Conservation (phyloP, 441 rosid species). For the Oxalis stricta region DNA sequence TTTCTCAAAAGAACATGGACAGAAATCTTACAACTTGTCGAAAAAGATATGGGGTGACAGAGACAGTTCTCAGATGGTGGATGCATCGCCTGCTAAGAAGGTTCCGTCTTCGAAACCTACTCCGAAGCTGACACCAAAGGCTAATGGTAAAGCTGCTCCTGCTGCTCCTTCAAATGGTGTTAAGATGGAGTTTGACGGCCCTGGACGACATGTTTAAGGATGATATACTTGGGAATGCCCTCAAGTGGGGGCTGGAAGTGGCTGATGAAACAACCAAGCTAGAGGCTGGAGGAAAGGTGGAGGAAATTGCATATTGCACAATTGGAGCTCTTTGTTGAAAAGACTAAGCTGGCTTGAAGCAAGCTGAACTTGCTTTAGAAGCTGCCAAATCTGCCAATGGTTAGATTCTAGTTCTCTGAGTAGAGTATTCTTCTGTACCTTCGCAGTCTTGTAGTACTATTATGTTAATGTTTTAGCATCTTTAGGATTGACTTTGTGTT, state of each 20-base stretch:
- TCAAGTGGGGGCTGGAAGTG: slow-evolving; percentile 17
- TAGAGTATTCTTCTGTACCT: too few species aligned
- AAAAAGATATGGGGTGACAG: slow-evolving; percentile 25
- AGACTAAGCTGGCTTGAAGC: slow-evolving; percentile 18
- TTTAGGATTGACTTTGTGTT: too few species aligned
- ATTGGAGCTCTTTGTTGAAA: slow-evolving; percentile 20
- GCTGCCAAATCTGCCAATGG: not conserved
- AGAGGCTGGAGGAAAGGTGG: slow-evolving; percentile 25
- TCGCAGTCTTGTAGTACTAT: too few species aligned
- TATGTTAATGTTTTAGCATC: too few species aligned
- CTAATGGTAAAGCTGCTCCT: slow-evolving; percentile 1
- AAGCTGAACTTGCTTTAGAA: slow-evolving; percentile 18
- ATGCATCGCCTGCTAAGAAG: slow-evolving; percentile 4
- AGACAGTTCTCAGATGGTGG: slow-evolving; percentile 5
- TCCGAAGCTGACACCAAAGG: slow-evolving; percentile 2
- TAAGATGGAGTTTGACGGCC: slow-evolving; percentile 9
- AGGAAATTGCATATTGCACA: slow-evolving; percentile 20
- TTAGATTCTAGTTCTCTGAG: not conserved
- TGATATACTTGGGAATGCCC: too few species aligned
- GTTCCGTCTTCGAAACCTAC: slow-evolving; percentile 14
- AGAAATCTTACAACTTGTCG: slow-evolving; percentile 22
- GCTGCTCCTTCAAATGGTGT: too few species aligned
- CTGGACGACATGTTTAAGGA: too few species aligned
- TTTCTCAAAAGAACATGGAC: slow-evolving; percentile 25
- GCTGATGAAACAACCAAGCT: slow-evolving; percentile 16